Evolutionary conservation across 495 filamentous ascomycete species (phyloP).

Genomic region (Penicillium malachiteum): DNA sequence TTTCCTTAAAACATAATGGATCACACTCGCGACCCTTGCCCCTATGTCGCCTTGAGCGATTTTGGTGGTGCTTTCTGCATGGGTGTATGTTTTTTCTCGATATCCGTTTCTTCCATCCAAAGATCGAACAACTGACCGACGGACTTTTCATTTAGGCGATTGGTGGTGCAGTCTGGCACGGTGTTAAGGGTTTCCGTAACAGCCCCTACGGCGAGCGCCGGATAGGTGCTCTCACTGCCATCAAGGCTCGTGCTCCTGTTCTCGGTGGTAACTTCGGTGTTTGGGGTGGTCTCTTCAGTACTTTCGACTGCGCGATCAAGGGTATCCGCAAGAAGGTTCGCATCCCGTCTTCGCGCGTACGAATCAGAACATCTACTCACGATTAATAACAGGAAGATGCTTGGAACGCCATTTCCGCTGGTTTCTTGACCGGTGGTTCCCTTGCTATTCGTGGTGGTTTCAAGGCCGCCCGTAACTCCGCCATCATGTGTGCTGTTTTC

Average conservation of each 20-base stretch:
- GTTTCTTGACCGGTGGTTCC: conserved; percentile 94
- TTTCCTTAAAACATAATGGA: conserved; percentile 61
- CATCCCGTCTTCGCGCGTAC: conserved; percentile 12
- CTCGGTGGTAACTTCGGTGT: conserved; percentile 97
- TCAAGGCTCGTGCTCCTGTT: conserved; percentile 94
- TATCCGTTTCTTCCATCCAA: background rate
- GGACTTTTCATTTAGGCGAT: conserved; percentile 46
- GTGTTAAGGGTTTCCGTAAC: conserved; percentile 94
- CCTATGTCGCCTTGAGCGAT: conserved; percentile 93
- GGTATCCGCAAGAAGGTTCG: conserved; percentile 86
- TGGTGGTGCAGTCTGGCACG: conserved; percentile 95
- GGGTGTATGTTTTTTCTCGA: conserved; percentile 65
- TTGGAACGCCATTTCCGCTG: conserved; percentile 92
- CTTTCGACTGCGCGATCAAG: conserved; percentile 97
- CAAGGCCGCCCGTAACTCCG: conserved; percentile 86
- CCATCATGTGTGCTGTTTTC: conserved; percentile 91
- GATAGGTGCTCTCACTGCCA: conserved; percentile 93
- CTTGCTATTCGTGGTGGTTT: conserved; percentile 87
- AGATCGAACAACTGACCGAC: conserved; percentile 10
- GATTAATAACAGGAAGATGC: conserved; percentile 63
- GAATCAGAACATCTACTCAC: background rate
- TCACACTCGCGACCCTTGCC: conserved; percentile 93
- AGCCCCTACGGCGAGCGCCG: conserved; percentile 86
- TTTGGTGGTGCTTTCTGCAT: conserved; percentile 97
- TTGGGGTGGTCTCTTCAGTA: conserved; percentile 93